These are phyloP conservation scores for Peribolospora kevripleyi DNA, from an alignment of 768 basidiomycete species.

Conservation along the genomic window DNA sequence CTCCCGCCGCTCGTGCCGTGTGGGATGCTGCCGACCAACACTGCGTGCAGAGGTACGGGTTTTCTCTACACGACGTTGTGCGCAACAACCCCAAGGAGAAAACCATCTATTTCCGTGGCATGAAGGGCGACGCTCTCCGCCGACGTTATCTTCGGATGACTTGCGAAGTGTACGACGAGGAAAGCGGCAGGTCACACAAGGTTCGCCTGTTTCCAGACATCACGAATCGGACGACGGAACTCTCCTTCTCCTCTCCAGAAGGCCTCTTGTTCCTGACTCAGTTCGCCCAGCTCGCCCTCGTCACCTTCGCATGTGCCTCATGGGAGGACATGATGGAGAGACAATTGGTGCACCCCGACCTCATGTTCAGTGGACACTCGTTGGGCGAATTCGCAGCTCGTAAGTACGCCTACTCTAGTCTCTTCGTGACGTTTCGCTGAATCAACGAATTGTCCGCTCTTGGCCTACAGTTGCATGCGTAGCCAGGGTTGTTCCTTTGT, in stretches of 20 bases:
- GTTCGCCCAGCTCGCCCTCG: constrained; percentile 93
- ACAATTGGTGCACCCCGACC: constrained; percentile 74
- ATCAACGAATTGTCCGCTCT: too few relatives aligned
- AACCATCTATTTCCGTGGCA: constrained; percentile 96
- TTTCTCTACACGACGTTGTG: constrained; percentile 96
- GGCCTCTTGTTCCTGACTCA: constrained; percentile 94
- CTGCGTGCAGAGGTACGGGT: constrained; percentile 79
- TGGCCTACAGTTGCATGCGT: constrained; percentile 46
- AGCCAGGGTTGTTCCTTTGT: constrained; percentile 83
- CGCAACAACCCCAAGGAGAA: constrained; percentile 78
- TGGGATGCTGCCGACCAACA: constrained; percentile 95
- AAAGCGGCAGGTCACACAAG: constrained; percentile 83
- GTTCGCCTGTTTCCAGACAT: constrained; percentile 91
- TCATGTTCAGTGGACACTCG: constrained; percentile 92
- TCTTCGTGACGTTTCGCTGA: too few relatives aligned
- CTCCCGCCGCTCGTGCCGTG: constrained; percentile 80
- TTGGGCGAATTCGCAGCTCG: constrained; percentile 90
- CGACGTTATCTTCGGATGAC: constrained; percentile 99
- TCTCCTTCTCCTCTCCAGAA: constrained; percentile 92
- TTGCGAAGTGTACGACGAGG: constrained; percentile 64
- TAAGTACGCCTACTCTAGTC: too few relatives aligned
- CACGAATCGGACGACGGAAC: constrained; percentile 73
- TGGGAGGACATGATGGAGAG: constrained; percentile 96
- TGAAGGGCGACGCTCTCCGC: constrained; percentile 93
- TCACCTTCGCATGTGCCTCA: constrained; percentile 91